Evolutionary conservation across 306 rosid species (phyloP).

Genomic region (Vigna radiata): DNA sequence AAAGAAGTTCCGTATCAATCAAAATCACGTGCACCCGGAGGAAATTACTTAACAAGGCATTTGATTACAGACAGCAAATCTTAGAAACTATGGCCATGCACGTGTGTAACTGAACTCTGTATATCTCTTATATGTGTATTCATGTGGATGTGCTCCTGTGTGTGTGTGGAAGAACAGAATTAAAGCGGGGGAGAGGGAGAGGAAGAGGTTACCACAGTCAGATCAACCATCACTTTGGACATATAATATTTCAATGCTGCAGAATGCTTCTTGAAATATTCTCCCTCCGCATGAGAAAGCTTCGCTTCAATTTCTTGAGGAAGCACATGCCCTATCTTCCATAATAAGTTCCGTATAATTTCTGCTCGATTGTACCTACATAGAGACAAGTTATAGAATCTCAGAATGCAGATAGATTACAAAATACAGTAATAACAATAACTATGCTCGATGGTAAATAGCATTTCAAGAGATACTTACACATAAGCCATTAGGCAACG

Average conservation of each 20-base stretch:
- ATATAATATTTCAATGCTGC: slow-evolving; percentile 68
- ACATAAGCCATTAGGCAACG: slow-evolving; percentile 84
- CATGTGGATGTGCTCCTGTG: not conserved
- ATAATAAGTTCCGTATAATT: slow-evolving; percentile 61
- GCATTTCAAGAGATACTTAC: slow-evolving; percentile 51
- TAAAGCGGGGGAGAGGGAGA: not conserved
- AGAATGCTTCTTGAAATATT: slow-evolving; percentile 79
- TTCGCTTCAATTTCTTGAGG: slow-evolving; percentile 80
- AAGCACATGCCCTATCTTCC: slow-evolving; percentile 82
- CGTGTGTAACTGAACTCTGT: slow-evolving; percentile 9
- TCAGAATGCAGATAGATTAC: slow-evolving; percentile 20
- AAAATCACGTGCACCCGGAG: not conserved
- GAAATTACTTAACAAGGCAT: not conserved
- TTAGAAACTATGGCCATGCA: slow-evolving; percentile 8
- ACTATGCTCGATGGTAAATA: slow-evolving; percentile 1
- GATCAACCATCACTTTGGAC: slow-evolving; percentile 66
- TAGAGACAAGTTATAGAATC: slow-evolving; percentile 28
- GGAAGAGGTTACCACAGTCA: slow-evolving; percentile 77
- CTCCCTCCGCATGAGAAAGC: slow-evolving; percentile 75
- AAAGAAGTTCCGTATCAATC: not conserved
- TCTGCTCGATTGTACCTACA: slow-evolving; percentile 78
- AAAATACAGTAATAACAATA: slow-evolving; percentile 24
- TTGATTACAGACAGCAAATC: slow-evolving; percentile 20
- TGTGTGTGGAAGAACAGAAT: not conserved
- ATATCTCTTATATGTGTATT: not conserved